A percentile compares a stretch with the other conserved stretches of the same genome.
phyloP scores from a whole-genome alignment of 345 rosid species.

The Atalantia buxifolia region DNA sequence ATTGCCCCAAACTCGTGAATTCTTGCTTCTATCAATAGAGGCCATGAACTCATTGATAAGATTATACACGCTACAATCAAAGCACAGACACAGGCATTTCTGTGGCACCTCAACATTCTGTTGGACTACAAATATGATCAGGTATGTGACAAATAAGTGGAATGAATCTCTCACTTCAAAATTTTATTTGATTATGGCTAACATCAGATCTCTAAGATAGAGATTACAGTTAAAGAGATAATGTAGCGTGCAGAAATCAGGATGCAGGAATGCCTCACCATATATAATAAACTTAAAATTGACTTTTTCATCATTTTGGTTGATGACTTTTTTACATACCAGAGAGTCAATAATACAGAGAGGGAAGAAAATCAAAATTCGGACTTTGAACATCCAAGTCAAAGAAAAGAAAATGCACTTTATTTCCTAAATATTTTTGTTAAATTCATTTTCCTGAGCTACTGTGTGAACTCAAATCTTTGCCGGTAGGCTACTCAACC shows the following conservation, averaged over 20 bases:
- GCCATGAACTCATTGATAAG: not conserved
- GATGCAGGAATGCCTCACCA: not conserved
- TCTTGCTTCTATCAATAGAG: not conserved
- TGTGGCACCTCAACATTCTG: not conserved
- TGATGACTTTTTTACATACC: too few species aligned
- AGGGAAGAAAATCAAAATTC: not conserved
- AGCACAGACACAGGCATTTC: not conserved
- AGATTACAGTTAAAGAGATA: not conserved
- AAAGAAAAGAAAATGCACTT: not conserved
- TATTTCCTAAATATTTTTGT: not conserved
- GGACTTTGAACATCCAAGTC: not conserved
- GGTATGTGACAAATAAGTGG: not conserved
- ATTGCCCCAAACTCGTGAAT: not conserved
- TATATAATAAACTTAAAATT: too few species aligned
- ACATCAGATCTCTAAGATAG: not conserved
- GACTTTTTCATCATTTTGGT: too few species aligned
- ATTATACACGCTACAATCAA: not conserved
- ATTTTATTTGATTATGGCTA: not conserved
- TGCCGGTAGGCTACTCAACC: not conserved
- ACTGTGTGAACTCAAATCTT: not conserved
- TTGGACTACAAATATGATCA: not conserved
- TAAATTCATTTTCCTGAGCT: not conserved
- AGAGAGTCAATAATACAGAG: too few species aligned
- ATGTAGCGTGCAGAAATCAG: not conserved
- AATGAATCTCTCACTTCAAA: not conserved